Evolutionary conservation across 306 rosid genomes (phyloP).

Genomic region (Cicer yamashitae): DNA sequence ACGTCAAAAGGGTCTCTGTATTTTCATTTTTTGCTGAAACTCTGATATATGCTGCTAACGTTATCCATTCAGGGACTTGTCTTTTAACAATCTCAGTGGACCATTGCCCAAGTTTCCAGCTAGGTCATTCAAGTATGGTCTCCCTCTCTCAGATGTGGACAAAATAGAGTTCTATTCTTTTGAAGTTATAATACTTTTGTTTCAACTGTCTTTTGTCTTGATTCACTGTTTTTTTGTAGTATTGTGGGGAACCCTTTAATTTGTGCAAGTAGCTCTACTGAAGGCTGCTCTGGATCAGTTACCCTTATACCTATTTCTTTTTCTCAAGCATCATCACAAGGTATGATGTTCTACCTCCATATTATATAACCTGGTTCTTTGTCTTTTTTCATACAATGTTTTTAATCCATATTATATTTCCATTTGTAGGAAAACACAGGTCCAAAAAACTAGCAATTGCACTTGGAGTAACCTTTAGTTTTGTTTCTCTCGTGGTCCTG

Average conservation of each 20-base stretch:
- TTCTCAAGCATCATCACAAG: constrained; percentile 63
- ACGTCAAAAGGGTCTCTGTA: neutral
- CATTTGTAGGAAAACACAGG: constrained; percentile 60
- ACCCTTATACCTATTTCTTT: constrained; percentile 66
- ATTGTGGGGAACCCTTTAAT: constrained; percentile 86
- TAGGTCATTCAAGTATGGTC: constrained; percentile 83
- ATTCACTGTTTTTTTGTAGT: constrained; percentile 54
- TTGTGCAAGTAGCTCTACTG: constrained; percentile 72
- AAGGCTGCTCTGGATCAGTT: constrained; percentile 82
- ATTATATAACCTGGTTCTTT: constrained; percentile 11
- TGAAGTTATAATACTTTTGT: constrained; percentile 8
- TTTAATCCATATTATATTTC: neutral
- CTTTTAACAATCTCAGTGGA: constrained; percentile 94
- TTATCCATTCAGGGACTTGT: constrained; percentile 83
- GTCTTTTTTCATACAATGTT: neutral
- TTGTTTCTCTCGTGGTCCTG: constrained; percentile 60
- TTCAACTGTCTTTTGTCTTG: constrained; percentile 42
- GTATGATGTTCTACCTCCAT: constrained; percentile 44
- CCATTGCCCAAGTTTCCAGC: constrained; percentile 91
- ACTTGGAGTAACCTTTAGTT: constrained; percentile 79
- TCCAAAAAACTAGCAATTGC: constrained; percentile 79
- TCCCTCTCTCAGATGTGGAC: constrained; percentile 1
- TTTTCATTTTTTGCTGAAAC: constrained; percentile 23
- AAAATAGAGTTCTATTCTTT: constrained; percentile 33
- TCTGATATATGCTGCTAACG: constrained; percentile 35